Evolutionary conservation across 139 green algal species (phyloP).

Genomic region (Volvox africanus): DNA sequence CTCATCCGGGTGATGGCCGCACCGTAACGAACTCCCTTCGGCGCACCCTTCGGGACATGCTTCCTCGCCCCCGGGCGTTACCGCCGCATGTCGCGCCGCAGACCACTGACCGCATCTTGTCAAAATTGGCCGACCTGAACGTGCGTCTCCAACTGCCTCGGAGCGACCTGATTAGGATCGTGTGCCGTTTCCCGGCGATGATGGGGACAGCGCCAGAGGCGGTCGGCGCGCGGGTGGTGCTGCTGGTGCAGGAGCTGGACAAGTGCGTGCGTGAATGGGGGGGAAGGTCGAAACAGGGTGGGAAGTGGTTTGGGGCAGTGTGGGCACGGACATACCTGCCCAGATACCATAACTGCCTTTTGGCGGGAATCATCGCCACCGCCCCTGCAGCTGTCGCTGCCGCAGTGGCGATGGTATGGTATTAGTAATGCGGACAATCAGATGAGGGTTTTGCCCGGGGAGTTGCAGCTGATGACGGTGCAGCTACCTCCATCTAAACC

Average conservation of each 20-base stretch:
- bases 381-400: neutral
- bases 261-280: neutral
- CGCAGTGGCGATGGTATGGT: neutral
- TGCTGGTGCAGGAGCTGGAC: slow-evolving; percentile 7
- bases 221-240: neutral
- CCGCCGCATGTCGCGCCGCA: neutral
- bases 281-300: neutral
- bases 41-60: neutral
- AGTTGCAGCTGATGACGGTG: no score
- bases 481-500: no score
- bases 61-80: neutral
- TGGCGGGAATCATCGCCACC: no score
- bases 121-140: slow-evolving; percentile 16
- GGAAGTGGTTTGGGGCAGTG: neutral
- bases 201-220: neutral
- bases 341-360: no score
- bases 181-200: slow-evolving; percentile 1
- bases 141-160: neutral
- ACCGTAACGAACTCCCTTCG: neutral
- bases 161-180: neutral
- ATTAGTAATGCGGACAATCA: neutral
- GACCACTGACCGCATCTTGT: neutral
- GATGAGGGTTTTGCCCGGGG: no score
- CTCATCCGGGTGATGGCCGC: neutral
- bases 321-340: neutral